These are phyloP conservation scores for Collariella sp. DNA, from an alignment of 495 filamentous ascomycete species.

Conservation along the genomic window DNA sequence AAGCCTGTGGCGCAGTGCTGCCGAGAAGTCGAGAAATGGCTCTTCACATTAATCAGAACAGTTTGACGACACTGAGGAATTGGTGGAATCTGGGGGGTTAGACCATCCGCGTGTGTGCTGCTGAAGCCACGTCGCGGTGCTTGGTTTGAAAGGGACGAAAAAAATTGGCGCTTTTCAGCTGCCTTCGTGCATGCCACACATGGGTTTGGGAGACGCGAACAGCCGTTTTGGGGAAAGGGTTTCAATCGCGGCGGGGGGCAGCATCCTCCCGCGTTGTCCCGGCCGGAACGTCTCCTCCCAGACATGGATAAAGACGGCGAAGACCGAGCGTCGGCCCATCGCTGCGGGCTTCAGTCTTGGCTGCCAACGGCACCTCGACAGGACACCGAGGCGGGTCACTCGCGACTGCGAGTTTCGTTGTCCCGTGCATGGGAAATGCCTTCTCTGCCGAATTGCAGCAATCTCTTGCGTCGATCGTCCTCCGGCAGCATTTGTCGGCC, in stretches of 20 bases:
- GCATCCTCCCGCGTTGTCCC: background rate
- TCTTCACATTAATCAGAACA: no score
- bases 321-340: background rate
- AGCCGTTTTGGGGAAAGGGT: background rate
- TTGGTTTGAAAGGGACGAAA: no score
- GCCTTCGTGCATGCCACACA: no score
- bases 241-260: conserved; percentile 3
- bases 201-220: no score
- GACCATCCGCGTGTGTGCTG: no score
- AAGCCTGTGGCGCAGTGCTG: conserved; percentile 1
- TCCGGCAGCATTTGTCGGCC: background rate
- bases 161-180: no score
- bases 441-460: background rate
- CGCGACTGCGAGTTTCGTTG: background rate
- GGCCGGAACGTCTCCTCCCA: background rate
- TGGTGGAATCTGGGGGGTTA: no score
- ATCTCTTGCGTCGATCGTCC: conserved; percentile 8
- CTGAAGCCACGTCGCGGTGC: no score
- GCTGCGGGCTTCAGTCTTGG: no score
- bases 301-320: conserved; percentile 1
- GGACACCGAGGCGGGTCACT: no score
- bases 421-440: background rate
- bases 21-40: background rate
- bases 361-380: no score
- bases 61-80: no score